Evolutionary conservation across 2,329 filamentous ascomycete genomes (phyloP), one percentile per base, ranked within the genome.

Genomic region (Xylariaceae sp.): DNA sequence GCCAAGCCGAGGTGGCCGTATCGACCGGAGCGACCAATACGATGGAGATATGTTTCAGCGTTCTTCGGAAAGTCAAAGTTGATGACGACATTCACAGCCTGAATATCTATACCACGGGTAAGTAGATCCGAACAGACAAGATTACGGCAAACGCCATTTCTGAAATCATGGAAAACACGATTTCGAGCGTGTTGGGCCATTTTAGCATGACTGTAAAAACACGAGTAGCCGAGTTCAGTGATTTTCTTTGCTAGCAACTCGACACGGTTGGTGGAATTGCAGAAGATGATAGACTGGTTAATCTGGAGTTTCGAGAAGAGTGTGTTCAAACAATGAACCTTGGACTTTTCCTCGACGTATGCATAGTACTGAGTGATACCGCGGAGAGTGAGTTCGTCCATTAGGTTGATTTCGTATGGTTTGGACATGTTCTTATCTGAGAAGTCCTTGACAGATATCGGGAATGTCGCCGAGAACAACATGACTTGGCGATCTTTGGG

Each of bases 31-130:
- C 94, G 89, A 78, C 94, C 94, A 70, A 99, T 99, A 64, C 94
- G 90, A 75, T 99, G 94, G 55, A 99, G 85, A 70, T 99, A 99
- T 0, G 94, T 99, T 75, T 99, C 94, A 12, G 94, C 95, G 67
- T 99, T 99, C 78, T 99, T 99, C 52, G 94, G 94, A 72, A 99
- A 99, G 69, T 99, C 94, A 68, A 99, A 99, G 77, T 99, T 99
- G 83, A 99, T 99, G 70, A 99, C 94, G 53, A 99, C 94, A 66
- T 99, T 99, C 68, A 99, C 94, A 51, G 94, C 94, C 74, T 99
- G 94, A 62, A 99, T 99, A 75, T 99, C 94, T 68, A 99, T 99
- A 84, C 94, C 94, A 74, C 94, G 91, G 60, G 94, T 99, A 61
- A 99, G 82, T 40, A 99, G 80, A 75, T 99, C 94, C 2, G 95